Percentiles rank a stretch among this genome's conserved stretches.
Conservation (phyloP, 2,329 filamentous ascomycete species). For the Penicillium sp. region DNA sequence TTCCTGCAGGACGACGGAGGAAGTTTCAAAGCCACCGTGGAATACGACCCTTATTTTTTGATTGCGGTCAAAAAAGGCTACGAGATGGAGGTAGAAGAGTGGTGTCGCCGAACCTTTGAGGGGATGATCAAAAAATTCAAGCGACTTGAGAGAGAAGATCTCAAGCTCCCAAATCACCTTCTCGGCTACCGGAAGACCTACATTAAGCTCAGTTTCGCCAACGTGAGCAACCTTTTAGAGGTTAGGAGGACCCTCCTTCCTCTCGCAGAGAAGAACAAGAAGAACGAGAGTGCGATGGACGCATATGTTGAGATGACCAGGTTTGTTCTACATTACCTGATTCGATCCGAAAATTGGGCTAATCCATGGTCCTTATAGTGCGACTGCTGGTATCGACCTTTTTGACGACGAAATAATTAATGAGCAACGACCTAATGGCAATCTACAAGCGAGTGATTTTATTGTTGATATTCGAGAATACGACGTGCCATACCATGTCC, state of each 20-base stretch:
- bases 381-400: conserved; percentile 82
- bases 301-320: conserved; percentile 94
- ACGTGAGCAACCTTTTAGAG: conserved; percentile 81
- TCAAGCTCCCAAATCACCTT: conserved; percentile 92
- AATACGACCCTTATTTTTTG: conserved; percentile 96
- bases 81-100: conserved; percentile 94
- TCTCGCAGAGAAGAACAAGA: conserved; percentile 93
- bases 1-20: conserved; percentile 87
- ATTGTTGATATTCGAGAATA: conserved; percentile 99
- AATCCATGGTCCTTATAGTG: conserved; percentile 47
- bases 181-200: conserved; percentile 87
- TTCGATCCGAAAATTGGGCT: conserved; percentile 11
- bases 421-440: conserved; percentile 73
- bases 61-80: conserved; percentile 83
- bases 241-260: conserved; percentile 82
- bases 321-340: conserved; percentile 43
- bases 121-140: conserved; percentile 76
- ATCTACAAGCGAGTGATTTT: conserved; percentile 89
- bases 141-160: conserved; percentile 84
- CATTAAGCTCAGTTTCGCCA: conserved; percentile 79
- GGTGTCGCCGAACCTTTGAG: conserved; percentile 74
- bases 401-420: conserved; percentile 88
- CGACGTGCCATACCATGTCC: conserved; percentile 97
- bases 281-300: conserved; percentile 94
- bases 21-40: conserved; percentile 92